Evolutionary conservation across 768 basidiomycete genomes (phyloP), one percentile per base, ranked within the genome.

Genomic region (Russula sp.): DNA sequence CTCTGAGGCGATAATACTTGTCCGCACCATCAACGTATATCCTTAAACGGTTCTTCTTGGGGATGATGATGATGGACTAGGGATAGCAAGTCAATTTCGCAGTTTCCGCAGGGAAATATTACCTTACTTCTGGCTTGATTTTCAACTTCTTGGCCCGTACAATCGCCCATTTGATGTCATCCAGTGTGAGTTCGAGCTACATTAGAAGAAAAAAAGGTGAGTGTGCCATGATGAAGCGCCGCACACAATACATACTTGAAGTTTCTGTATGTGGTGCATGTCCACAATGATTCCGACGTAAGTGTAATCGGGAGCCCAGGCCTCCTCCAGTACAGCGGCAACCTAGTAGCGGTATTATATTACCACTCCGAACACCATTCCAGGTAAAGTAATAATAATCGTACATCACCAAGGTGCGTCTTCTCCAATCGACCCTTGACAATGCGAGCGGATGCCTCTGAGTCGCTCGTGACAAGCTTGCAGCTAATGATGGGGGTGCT

Each of bases 401-500:
- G 69, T 69, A 97, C 94, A 77, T 98, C 97, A 66, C 94, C 91
- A 24, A 99, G 78, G 63, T 92, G 81, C 0, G 97, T 98, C 78
- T 94, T 95, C 77, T 99, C 97, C 54, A 99, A 76, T 52, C 97
- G 84, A 14, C 89, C 97, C 76, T 99, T 98, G 67, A 99, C 97
- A 70, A 98, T 98, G 55, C 97, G 86, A 28, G 97, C 97, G 24
- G 96, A 93, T n/a, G 90, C 84, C 73, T 98, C 97, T 68, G 86
- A 94, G 67, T 90, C 81, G 59, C 81, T 79, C 9, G 89, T 89
- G 14, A 93, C 93, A 28, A 99, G 81, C 73, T 92, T 93, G 71
- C 95, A 96, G 66, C 95, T 95, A 75, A 99, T 99, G 74, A 99
- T 98, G 4, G 97, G 97, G 0, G 97, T 99, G 72, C 90, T 94